Evolutionary conservation across 371 early-diverging fungal genomes (phyloP).

Genomic region (Haplosporangium sp.): DNA sequence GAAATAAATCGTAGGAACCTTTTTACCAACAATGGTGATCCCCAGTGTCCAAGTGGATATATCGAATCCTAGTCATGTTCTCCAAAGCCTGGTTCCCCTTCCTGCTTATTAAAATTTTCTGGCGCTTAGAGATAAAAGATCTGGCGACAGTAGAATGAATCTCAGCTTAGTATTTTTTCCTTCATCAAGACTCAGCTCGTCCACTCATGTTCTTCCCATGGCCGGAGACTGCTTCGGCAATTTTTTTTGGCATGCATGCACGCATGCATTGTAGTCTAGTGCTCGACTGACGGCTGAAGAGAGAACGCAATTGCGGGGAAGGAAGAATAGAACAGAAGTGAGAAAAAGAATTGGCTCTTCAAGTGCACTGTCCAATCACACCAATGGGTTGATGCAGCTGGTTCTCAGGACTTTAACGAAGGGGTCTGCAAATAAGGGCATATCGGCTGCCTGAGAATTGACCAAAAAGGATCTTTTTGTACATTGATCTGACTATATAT

Average conservation of each 20-base stretch:
- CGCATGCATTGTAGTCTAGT: not conserved
- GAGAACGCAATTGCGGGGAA: not conserved
- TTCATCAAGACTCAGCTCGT: not conserved
- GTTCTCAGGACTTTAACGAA: slow-evolving; percentile 14
- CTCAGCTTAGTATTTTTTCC: not conserved
- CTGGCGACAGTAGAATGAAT: not conserved
- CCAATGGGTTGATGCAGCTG: slow-evolving; percentile 2
- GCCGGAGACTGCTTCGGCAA: not conserved
- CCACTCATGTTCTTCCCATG: not conserved
- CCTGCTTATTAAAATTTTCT: not conserved
- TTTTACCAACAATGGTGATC: no score
- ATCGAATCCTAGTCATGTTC: no score
- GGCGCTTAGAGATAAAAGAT: not conserved
- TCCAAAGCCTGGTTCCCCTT: no score
- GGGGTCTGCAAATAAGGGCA: slow-evolving; percentile 4
- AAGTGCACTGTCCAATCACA: slow-evolving; percentile 19
- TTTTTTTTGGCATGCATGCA: not conserved
- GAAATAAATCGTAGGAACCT: no score
- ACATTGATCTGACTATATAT: not conserved
- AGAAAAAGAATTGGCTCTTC: not conserved
- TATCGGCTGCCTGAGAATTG: not conserved
- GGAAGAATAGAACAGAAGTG: not conserved
- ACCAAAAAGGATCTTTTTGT: not conserved
- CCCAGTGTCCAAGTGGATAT: no score
- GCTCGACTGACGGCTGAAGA: not conserved